Evolutionary conservation across 805 yeast species (phyloP).

Genomic region (Kazachstania taianensis): DNA sequence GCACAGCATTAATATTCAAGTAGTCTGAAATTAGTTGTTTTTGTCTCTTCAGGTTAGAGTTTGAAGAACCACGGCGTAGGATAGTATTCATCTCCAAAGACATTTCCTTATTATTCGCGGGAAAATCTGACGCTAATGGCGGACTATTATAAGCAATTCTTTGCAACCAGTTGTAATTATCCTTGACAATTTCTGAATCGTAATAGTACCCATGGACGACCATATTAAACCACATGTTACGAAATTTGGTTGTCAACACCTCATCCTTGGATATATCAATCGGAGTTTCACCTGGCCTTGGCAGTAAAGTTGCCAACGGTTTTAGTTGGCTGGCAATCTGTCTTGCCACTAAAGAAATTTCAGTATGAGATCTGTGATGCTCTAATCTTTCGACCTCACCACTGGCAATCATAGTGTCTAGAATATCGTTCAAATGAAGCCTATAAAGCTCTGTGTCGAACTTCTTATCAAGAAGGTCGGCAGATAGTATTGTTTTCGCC

Average conservation of each 20-base stretch:
- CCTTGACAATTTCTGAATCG: conserved; percentile 42
- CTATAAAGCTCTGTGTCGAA: conserved; percentile 36
- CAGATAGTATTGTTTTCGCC: conserved; percentile 41
- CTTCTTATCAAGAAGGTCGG: conserved; percentile 22
- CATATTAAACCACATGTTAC: conserved; percentile 91
- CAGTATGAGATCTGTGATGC: conserved; percentile 70
- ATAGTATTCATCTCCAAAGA: conserved; percentile 88
- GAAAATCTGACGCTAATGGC: conserved; percentile 71
- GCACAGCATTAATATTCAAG: conserved; percentile 37
- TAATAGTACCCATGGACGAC: conserved; percentile 82
- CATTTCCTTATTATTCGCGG: conserved; percentile 79
- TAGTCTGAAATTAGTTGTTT: conserved; percentile 41
- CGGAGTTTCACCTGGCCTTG: conserved; percentile 42
- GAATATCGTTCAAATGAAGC: conserved; percentile 53
- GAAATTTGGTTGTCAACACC: conserved; percentile 47
- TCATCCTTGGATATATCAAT: conserved; percentile 32
- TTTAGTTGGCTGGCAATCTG: conserved; percentile 53
- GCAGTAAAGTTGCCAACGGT: conserved; percentile 70
- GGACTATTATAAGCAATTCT: conserved; percentile 82
- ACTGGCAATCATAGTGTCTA: conserved; percentile 55
- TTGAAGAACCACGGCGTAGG: conserved; percentile 79
- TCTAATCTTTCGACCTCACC: conserved; percentile 73
- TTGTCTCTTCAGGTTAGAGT: conserved; percentile 68
- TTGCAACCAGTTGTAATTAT: conserved; percentile 40
- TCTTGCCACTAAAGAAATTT: conserved; percentile 58